These are phyloP conservation scores for Platanthera guangdongensis DNA, from an alignment of 106 monocot genomes.

Conservation along the genomic window DNA sequence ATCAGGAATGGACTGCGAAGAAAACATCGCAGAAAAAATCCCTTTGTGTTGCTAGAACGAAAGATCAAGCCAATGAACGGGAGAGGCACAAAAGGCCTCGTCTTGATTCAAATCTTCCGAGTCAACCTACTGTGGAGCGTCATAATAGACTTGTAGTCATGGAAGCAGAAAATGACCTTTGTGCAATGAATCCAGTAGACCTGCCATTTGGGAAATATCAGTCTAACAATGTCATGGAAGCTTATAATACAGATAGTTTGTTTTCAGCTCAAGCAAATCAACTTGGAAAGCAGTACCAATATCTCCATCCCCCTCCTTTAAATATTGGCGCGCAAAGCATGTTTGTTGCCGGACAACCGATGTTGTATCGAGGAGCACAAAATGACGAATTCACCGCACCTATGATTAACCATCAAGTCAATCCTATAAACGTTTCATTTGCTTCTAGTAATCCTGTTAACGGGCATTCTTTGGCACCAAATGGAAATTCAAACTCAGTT, in stretches of 20 bases:
- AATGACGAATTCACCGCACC: constrained; percentile 13
- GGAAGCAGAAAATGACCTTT: constrained; percentile 25
- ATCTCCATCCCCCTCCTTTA: constrained; percentile 1
- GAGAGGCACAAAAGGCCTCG: constrained; percentile 33
- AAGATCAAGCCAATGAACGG: constrained; percentile 16
- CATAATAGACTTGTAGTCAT: constrained; percentile 6
- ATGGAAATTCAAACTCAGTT: constrained; percentile 28
- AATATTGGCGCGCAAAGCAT: constrained; percentile 29
- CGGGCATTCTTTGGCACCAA: constrained; percentile 22
- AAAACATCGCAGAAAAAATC: constrained; percentile 25
- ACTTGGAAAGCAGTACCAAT: constrained; percentile 16
- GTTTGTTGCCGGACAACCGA: constrained; percentile 18
- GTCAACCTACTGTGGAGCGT: constrained; percentile 3
- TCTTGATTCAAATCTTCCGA: constrained; percentile 9
- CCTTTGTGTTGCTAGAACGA: constrained; percentile 9
- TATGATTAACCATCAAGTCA: constrained; percentile 21
- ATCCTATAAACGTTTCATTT: constrained; percentile 18
- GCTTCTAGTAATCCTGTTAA: constrained; percentile 27
- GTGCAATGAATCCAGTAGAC: constrained; percentile 31
- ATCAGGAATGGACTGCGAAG: background rate
- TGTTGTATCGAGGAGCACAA: constrained; percentile 16
- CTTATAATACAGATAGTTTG: constrained; percentile 5
- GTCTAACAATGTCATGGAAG: constrained; percentile 8
- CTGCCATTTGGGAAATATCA: constrained; percentile 16
- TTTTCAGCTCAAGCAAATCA: constrained; percentile 23